Evolutionary conservation across 2,329 filamentous ascomycete species (phyloP).

Genomic region (Arachnomyces sp.): DNA sequence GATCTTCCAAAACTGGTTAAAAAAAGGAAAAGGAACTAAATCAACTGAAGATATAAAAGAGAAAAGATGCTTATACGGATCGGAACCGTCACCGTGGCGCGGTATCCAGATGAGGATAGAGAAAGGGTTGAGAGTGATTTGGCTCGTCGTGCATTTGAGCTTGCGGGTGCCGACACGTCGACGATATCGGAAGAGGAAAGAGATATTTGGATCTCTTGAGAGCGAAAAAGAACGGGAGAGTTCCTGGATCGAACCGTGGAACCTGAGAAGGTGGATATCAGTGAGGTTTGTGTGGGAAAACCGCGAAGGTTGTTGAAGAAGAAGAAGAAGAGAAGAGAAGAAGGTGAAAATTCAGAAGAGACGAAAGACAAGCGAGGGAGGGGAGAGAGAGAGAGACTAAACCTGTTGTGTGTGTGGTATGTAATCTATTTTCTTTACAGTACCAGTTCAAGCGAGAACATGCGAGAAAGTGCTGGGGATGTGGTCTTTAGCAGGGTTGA

Average conservation of each 20-base stretch:
- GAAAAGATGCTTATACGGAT: conserved; percentile 15
- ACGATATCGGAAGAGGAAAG: conserved; percentile 4
- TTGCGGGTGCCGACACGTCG: conserved; percentile 22
- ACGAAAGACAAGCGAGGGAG: background rate
- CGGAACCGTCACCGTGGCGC: conserved; percentile 37
- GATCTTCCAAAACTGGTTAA: conserved; percentile 16
- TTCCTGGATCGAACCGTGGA: background rate
- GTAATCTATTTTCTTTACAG: too few relatives aligned
- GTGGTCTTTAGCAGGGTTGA: too few relatives aligned
- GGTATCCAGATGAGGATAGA: conserved; percentile 34
- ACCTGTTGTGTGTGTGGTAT: too few relatives aligned
- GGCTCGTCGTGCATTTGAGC: conserved; percentile 40
- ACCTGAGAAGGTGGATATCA: background rate
- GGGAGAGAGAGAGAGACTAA: background rate
- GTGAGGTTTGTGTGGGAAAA: background rate
- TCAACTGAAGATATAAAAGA: conserved; percentile 13
- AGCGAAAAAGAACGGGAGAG: background rate
- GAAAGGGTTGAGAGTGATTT: conserved; percentile 30
- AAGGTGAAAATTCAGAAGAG: background rate
- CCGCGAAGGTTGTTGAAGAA: background rate
- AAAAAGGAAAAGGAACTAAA: conserved; percentile 17
- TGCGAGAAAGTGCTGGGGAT: too few relatives aligned
- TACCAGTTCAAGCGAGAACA: too few relatives aligned
- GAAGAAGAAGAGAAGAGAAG: conserved; percentile 3
- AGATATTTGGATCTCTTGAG: background rate